Percentiles rank a stretch among this genome's conserved stretches.
Conservation (phyloP, 164 flowering plant genomes). For the Buxus sempervirens region DNA sequence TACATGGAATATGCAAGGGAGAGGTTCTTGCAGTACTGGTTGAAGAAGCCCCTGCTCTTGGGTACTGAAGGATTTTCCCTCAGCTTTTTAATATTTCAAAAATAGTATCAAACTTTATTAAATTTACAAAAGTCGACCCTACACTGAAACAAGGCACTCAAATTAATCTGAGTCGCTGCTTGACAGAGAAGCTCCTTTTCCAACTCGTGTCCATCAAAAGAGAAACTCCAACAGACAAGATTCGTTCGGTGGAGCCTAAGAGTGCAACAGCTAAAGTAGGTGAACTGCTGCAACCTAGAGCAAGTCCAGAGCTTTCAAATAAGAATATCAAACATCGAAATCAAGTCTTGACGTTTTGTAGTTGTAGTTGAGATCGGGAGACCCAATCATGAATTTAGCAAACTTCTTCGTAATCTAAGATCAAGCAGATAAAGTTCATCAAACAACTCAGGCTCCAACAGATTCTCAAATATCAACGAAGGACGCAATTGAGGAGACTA, state of each 20-base stretch:
- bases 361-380: neutral
- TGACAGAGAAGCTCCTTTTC: too few species aligned
- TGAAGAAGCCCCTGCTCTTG: constrained; percentile 41
- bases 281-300: neutral
- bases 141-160: too few species aligned
- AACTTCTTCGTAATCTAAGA: neutral
- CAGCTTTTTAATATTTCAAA: too few species aligned
- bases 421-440: neutral
- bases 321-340: too few species aligned
- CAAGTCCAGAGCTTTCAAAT: neutral
- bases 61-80: constrained; percentile 9
- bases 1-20: constrained; percentile 87
- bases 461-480: constrained; percentile 16
- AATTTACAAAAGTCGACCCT: too few species aligned
- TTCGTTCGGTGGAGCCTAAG: too few species aligned
- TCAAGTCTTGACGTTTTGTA: neutral
- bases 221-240: too few species aligned
- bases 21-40: constrained; percentile 75
- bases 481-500: constrained; percentile 54
- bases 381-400: neutral
- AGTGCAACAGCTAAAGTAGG: too few species aligned
- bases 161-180: too few species aligned
- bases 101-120: too few species aligned
- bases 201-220: too few species aligned
- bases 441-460: constrained; percentile 10